Percentiles rank a stretch among this genome's conserved stretches.
These are phyloP conservation scores for Thielaviopsis cerberus DNA, from an alignment of 2,329 filamentous ascomycete genomes.

Conservation along the genomic window DNA sequence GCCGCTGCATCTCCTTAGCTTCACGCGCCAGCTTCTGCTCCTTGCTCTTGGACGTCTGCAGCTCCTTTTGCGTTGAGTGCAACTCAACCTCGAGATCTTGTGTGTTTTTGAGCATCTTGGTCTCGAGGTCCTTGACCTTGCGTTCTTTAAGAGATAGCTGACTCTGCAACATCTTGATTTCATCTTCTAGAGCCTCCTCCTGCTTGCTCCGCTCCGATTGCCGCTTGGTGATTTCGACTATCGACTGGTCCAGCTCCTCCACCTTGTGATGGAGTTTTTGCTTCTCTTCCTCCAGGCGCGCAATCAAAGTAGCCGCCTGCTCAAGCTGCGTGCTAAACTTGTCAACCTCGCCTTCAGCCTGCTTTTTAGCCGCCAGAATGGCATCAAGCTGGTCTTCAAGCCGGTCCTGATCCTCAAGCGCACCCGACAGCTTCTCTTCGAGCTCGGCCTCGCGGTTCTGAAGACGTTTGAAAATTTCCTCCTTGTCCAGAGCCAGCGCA, in stretches of 20 bases:
- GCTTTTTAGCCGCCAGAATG: conserved; percentile 73
- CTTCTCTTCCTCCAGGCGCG: conserved; percentile 73
- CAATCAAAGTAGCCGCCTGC: conserved; percentile 75
- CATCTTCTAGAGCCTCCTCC: conserved; percentile 59
- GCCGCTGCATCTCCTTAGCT: conserved; percentile 64
- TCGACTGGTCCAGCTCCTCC: conserved; percentile 47
- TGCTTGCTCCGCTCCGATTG: conserved; percentile 58
- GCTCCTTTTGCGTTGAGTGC: conserved; percentile 57
- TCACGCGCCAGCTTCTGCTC: conserved; percentile 63
- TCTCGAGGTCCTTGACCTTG: conserved; percentile 74
- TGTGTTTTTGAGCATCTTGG: conserved; percentile 64
- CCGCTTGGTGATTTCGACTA: conserved; percentile 50
- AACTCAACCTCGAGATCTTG: conserved; percentile 81
- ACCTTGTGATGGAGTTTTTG: conserved; percentile 50
- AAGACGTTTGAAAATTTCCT: conserved; percentile 95
- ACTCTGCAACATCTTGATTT: conserved; percentile 80
- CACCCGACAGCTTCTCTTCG: conserved; percentile 78
- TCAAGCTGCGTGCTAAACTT: conserved; percentile 66
- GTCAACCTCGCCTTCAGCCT: conserved; percentile 68
- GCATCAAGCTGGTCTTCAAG: conserved; percentile 87
- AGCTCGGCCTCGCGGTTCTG: conserved; percentile 82
- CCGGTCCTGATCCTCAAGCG: conserved; percentile 82
- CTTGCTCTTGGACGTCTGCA: conserved; percentile 53
- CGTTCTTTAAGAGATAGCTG: conserved; percentile 76
- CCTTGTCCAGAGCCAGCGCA: conserved; percentile 88